phyloP scores from a whole-genome alignment of 179 eudicot genomes.

The Silene noctiflora region DNA sequence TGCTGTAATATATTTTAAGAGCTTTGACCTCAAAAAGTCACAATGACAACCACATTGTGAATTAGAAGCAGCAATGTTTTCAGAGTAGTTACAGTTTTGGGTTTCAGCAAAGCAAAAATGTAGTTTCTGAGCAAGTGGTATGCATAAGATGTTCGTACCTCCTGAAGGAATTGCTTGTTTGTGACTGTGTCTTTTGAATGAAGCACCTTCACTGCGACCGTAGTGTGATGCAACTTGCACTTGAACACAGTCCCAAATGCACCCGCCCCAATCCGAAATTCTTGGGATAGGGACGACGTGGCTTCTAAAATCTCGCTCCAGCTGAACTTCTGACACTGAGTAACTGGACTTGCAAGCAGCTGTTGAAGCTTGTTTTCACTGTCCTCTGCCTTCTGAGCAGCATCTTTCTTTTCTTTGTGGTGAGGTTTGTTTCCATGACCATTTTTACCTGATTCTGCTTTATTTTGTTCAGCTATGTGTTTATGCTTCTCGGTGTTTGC shows the following conservation, averaged over 20 bases:
- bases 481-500: neutral
- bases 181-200: slow-evolving; percentile 52
- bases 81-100: neutral
- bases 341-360: slow-evolving; percentile 38
- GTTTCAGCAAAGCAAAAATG: neutral
- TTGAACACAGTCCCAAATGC: slow-evolving; percentile 75
- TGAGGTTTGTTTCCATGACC: slow-evolving; percentile 40
- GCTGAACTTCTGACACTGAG: slow-evolving; percentile 57
- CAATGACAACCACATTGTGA: too few species aligned
- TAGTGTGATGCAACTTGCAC: slow-evolving; percentile 68
- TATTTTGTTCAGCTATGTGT: slow-evolving; percentile 7
- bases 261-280: slow-evolving; percentile 66
- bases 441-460: neutral
- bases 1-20: too few species aligned
- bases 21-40: too few species aligned
- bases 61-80: neutral
- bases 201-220: slow-evolving; percentile 74
- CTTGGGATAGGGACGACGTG: slow-evolving; percentile 61
- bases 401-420: slow-evolving; percentile 44
- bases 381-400: slow-evolving; percentile 49
- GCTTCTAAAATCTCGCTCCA: slow-evolving; percentile 74
- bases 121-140: neutral
- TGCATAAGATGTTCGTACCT: slow-evolving; percentile 39
- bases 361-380: slow-evolving; percentile 47
- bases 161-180: slow-evolving; percentile 70